Base-by-base conservation (phyloP, 768 basidiomycete species). In the Holtermannia corniformis region DNA sequence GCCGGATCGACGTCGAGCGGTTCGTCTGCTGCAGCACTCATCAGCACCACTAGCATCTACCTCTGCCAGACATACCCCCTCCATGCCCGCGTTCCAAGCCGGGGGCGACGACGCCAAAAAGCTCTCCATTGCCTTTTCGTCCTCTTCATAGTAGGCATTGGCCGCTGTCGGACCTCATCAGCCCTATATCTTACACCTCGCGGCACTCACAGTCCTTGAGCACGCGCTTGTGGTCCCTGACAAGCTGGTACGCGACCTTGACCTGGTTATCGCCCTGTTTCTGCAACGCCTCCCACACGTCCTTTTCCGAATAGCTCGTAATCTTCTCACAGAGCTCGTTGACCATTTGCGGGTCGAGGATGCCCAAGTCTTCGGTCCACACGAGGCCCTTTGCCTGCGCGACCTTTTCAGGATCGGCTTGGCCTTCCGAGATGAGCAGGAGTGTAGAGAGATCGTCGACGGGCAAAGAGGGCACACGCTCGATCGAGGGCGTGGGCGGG, bases 241-340 rank as follows among this genome's bases (percentile, higher is more conserved):
- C 76, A 3, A 99, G 77, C 81, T 91, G 82, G 72, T 97, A 99
- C 0, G 93, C 91, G 5, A 99, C 91, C 73, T 95, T 92, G 68
- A 97, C 85, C 50, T 88, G 84, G 68, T 96, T 95, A 37, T 91
- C 90, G 58, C 92, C 89, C 49, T 91, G 84, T 60, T 82, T 75
- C 55, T 85, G 79, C 57, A 96, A 72, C 65, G 84, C 84, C 44
- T 85, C 83, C 87, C 87, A 89, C 3, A 97, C 81, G 57, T 91
- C 88, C 1, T 89, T 85, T 72, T 82, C 81, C 54, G 80, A 80
- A 11, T 91, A 83, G 0, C 82, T 84, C 0, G 78, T 73, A 76
- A 97, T 83, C 53, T 82, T 78, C 16, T 72, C 67, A 12, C 83
- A 79, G 32, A 99, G 76, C 42, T 91, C 86, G 0, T 87, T 83